Conservation (phyloP, 1,284 basidiomycete genomes). For the Violaceomyces palustris region DNA sequence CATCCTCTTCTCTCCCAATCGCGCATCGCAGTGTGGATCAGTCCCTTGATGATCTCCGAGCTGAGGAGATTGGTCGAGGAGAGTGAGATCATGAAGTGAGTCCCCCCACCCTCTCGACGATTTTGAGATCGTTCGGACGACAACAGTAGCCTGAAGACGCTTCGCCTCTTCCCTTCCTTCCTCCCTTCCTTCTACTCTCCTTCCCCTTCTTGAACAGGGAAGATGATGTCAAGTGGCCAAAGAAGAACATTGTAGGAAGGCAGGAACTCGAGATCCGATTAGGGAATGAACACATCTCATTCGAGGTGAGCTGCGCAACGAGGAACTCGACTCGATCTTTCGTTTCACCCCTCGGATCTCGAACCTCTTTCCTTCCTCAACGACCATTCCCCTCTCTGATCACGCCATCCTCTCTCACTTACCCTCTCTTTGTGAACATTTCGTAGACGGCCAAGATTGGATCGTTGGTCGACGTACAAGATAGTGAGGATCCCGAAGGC, state of each 20-base stretch:
- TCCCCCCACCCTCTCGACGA: not conserved
- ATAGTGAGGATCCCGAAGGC: slow-evolving; percentile 94
- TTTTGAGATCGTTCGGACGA: no score
- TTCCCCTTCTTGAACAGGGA: slow-evolving; percentile 63
- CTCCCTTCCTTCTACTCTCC: not conserved
- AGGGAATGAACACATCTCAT: slow-evolving; percentile 92
- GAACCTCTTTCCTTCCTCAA: no score
- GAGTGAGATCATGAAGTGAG: slow-evolving; percentile 90
- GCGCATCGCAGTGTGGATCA: slow-evolving; percentile 78
- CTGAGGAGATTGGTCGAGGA: slow-evolving; percentile 89
- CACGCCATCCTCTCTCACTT: not conserved
- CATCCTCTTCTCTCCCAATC: not conserved
- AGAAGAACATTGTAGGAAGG: slow-evolving; percentile 95
- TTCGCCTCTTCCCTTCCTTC: not conserved
- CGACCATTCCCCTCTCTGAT: no score
- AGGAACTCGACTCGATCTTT: no score
- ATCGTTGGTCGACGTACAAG: slow-evolving; percentile 89
- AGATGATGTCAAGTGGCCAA: slow-evolving; percentile 96
- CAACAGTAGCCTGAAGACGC: not conserved
- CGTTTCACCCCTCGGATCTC: no score
- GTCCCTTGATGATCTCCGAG: slow-evolving; percentile 83
- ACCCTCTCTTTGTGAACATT: no score
- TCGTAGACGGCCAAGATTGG: slow-evolving; percentile 95
- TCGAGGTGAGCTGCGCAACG: slow-evolving; percentile 70
- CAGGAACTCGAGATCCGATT: slow-evolving; percentile 93